Evolutionary conservation across 371 early-diverging fungal species (phyloP).

Genomic region (Lichtheimia corymbifera): DNA sequence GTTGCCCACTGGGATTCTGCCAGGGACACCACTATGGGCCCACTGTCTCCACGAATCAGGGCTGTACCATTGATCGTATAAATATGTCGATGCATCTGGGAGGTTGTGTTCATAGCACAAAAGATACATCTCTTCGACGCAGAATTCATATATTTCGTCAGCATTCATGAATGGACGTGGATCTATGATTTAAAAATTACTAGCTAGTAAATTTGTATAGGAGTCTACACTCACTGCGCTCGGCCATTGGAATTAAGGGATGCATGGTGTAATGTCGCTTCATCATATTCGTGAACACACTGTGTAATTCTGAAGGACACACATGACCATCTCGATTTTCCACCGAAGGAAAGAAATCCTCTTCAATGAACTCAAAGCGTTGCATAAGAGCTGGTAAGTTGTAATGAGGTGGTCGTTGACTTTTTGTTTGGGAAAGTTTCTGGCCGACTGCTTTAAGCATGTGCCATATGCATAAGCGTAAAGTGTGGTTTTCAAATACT

Average conservation of each 20-base stretch:
- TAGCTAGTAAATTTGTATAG: too few species aligned
- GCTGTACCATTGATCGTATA: constrained; percentile 1
- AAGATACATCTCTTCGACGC: neutral
- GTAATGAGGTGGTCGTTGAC: neutral
- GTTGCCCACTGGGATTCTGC: neutral
- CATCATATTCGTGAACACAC: too few species aligned
- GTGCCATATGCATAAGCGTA: constrained; percentile 1
- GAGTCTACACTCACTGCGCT: too few species aligned
- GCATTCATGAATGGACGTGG: too few species aligned
- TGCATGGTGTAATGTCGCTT: too few species aligned
- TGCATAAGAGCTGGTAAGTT: neutral
- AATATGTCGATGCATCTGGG: neutral
- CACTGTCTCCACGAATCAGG: neutral
- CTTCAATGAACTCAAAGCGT: neutral
- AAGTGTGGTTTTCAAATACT: neutral
- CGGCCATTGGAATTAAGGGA: too few species aligned
- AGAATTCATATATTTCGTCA: neutral
- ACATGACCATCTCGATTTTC: too few species aligned
- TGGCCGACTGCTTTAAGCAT: neutral
- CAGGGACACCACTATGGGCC: neutral
- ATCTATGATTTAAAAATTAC: too few species aligned
- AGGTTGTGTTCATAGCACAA: neutral
- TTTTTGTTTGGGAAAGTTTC: neutral
- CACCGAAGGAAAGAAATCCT: neutral
- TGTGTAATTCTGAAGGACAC: too few species aligned